These are phyloP conservation scores for Aristolochia californica DNA, from an alignment of 164 flowering plant genomes.

Conservation along the genomic window DNA sequence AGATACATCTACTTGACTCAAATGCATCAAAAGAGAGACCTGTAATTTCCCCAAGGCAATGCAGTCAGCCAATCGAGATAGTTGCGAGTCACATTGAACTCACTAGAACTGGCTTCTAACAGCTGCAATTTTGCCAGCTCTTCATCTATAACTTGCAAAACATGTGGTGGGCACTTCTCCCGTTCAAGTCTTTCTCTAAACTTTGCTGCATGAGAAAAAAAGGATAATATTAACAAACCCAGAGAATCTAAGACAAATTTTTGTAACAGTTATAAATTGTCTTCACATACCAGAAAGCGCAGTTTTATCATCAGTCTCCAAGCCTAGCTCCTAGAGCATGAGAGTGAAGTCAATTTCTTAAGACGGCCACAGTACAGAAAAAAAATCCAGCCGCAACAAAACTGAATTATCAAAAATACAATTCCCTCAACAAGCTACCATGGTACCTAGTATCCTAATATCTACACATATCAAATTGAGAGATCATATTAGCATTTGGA, in stretches of 20 bases:
- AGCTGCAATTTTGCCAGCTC: constrained; percentile 89
- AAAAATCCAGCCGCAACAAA: no score
- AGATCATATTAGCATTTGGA: no score
- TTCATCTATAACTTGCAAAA: constrained; percentile 96
- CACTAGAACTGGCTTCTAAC: constrained; percentile 96
- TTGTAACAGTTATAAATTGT: not conserved
- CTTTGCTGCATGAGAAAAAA: constrained; percentile 49
- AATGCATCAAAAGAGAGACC: constrained; percentile 28
- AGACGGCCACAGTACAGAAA: no score
- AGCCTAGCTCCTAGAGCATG: constrained; percentile 75
- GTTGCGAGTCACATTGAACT: constrained; percentile 96
- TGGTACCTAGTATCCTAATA: no score
- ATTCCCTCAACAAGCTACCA: no score
- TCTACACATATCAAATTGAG: no score
- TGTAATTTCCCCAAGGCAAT: constrained; percentile 95
- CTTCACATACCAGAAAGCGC: constrained; percentile 76
- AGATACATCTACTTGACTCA: not conserved
- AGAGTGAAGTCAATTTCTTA: constrained; percentile 10
- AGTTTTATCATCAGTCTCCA: constrained; percentile 98
- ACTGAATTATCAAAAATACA: no score
- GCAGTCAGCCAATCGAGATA: constrained; percentile 98
- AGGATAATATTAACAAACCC: no score
- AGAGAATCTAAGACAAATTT: no score
- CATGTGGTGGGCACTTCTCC: constrained; percentile 86
- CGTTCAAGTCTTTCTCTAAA: constrained; percentile 90